A percentile compares a stretch with the other conserved stretches of the same genome.
Evolutionary conservation across 164 flowering plant species (phyloP).

Genomic region (Liriodendron chinense): DNA sequence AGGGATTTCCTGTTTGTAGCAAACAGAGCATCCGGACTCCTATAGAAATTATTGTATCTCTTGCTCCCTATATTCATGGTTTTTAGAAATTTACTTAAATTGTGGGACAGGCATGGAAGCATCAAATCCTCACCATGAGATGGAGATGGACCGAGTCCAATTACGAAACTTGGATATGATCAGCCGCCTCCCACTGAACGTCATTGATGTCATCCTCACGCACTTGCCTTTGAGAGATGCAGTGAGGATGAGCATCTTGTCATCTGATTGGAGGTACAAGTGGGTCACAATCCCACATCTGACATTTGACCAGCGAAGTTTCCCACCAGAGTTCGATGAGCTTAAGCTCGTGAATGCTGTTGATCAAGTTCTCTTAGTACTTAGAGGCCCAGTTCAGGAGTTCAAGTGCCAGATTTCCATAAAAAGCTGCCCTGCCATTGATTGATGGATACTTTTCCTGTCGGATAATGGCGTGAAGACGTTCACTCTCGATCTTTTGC

Average conservation of each 20-base stretch:
- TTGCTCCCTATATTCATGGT: too few species aligned
- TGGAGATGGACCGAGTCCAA: too few species aligned
- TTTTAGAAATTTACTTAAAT: too few species aligned
- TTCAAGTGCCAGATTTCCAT: constrained; percentile 40
- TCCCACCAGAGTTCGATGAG: constrained; percentile 13
- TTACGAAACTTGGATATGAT: constrained; percentile 27
- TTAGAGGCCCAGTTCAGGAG: constrained; percentile 64
- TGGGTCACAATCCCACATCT: constrained; percentile 54
- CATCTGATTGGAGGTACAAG: constrained; percentile 63
- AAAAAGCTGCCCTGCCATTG: constrained; percentile 49
- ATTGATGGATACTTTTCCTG: constrained; percentile 67
- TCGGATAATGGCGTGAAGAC: constrained; percentile 52
- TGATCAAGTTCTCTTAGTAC: constrained; percentile 48
- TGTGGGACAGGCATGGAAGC: too few species aligned
- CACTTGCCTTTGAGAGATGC: constrained; percentile 62
- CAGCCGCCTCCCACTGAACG: constrained; percentile 55
- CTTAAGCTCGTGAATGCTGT: constrained; percentile 34
- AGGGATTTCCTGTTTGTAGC: too few species aligned
- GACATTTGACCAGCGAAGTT: constrained; percentile 47
- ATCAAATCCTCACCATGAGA: too few species aligned
- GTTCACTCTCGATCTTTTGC: constrained; percentile 47
- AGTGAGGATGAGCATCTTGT: constrained; percentile 57
- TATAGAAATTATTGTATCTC: too few species aligned
- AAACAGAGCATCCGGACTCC: too few species aligned
- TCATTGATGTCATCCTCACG: constrained; percentile 53